Base-by-base conservation (phyloP, 352 stramenopile species). In the Pythium grandisporangium region DNA sequence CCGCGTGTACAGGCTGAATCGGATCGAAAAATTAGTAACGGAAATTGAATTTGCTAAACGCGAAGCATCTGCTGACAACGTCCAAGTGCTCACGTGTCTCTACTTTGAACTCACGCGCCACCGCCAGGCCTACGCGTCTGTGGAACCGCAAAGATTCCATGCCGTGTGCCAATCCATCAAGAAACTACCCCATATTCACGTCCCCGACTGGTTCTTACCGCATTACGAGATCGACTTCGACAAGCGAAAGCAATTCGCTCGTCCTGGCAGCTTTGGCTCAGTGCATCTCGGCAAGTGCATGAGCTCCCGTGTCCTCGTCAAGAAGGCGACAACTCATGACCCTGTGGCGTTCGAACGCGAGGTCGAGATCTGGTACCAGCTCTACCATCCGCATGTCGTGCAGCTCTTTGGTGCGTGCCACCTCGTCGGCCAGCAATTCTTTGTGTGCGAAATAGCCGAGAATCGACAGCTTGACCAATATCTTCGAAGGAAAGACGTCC, bases 301-400 rank as follows among this genome's bases (percentile, higher is more conserved):
- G 11, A 20, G 33, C 11, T 20, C 33, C 6, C 33, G 11, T 17
- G 33, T 38, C 33, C 11, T 38, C 33, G 11, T 38, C 16, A 38
- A 38, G 16, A 32, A 32, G 13, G 27, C 13, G 27, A 8, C 13
- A 13, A 13, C 27, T 8, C 27, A 32, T 8, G 27, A 32, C 13
- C 27, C 27, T 13, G 27, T 32, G 27, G 27, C 45, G 1, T 64
- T 64, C 24, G 42, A 45, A 11, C 48, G 44, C n/a, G 60, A 70
- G 39, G 47, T 63, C 32, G 48, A 63, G 24, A 44, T 44, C 3
- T 70, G 60, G 60, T 51, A 37, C 21, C 13, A 11, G 6, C 34
- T 69, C 20, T 21, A 55, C 6, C 48, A 64, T 23, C 36, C 45
- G 0, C 53, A 66, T 41, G 42, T 70, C 4, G 14, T 70, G n/a